Conservation (phyloP, 2,329 filamentous ascomycete species). For the Fusarium sp. region DNA sequence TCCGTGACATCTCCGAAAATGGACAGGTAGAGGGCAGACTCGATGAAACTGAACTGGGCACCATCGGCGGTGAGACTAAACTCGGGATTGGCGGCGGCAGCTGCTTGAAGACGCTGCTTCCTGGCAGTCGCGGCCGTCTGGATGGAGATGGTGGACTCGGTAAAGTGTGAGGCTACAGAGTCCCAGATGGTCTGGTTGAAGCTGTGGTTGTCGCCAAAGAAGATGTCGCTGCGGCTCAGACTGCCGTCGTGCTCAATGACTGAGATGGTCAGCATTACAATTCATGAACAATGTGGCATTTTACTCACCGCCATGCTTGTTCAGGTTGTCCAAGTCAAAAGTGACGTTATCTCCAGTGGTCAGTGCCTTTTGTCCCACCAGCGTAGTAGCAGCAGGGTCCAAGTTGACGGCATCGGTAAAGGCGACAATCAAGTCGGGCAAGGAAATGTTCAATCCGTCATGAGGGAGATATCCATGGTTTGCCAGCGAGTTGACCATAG, state of each 20-base stretch:
- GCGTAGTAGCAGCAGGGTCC: slow-evolving; percentile 37
- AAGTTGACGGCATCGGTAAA: slow-evolving; percentile 38
- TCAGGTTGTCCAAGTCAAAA: slow-evolving; percentile 36
- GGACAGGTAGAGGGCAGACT: slow-evolving; percentile 36
- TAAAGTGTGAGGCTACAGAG: slow-evolving; percentile 30
- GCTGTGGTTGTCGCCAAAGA: slow-evolving; percentile 38
- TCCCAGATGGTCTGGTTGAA: slow-evolving; percentile 40
- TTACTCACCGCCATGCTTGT: slow-evolving; percentile 30
- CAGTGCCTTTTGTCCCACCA: slow-evolving; percentile 35
- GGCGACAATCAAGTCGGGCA: slow-evolving; percentile 31
- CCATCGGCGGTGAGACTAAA: slow-evolving; percentile 17
- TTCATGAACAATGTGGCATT: accelerated
- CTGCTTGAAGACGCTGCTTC: slow-evolving; percentile 30
- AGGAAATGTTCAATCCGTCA: slow-evolving; percentile 29
- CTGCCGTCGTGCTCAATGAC: slow-evolving; percentile 39
- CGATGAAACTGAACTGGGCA: slow-evolving; percentile 31
- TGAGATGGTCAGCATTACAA: not conserved
- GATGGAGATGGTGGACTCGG: slow-evolving; percentile 35
- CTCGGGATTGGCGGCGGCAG: slow-evolving; percentile 31
- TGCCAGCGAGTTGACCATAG: slow-evolving; percentile 35
- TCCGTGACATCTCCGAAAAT: slow-evolving; percentile 29
- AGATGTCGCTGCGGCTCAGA: slow-evolving; percentile 34
- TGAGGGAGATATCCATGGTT: slow-evolving; percentile 40
- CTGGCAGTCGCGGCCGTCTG: slow-evolving; percentile 31
- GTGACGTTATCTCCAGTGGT: slow-evolving; percentile 32